Conservation (phyloP, 192 early-diverging fungal genomes). For the Backusella morwellensis region DNA sequence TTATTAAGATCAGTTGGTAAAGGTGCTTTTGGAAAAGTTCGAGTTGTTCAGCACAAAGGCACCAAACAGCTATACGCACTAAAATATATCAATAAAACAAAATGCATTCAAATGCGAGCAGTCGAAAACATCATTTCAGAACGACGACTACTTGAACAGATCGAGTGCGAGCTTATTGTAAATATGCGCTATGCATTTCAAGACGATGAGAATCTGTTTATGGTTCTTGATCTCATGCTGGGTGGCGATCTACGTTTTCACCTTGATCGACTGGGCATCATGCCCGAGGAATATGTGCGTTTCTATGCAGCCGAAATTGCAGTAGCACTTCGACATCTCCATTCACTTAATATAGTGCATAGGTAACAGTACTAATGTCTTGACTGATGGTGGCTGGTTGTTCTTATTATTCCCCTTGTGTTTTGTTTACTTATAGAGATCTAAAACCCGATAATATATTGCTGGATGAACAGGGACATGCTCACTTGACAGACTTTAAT, state of each 20-base stretch:
- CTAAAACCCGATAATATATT: conserved; percentile 87
- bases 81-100: conserved; percentile 95
- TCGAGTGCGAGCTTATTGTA: conserved; percentile 80
- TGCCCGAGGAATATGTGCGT: conserved; percentile 64
- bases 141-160: conserved; percentile 82
- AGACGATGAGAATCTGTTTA: conserved; percentile 90
- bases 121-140: conserved; percentile 92
- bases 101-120: conserved; percentile 87
- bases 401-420: not conserved
- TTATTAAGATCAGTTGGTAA: conserved; percentile 89
- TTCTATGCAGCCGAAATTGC: conserved; percentile 74
- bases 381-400: too few relatives aligned
- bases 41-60: conserved; percentile 87
- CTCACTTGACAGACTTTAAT: conserved; percentile 85
- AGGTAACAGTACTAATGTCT: conserved; percentile 25
- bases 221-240: conserved; percentile 92
- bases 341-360: conserved; percentile 69
- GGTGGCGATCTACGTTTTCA: conserved; percentile 95
- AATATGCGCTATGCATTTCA: conserved; percentile 97
- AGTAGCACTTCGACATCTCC: conserved; percentile 65
- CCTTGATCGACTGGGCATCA: conserved; percentile 62
- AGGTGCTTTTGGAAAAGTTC: conserved; percentile 95
- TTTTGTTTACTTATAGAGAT: conserved; percentile 48
- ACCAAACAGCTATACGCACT: conserved; percentile 83
- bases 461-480: conserved; percentile 75